A percentile compares a stretch with the other conserved stretches of the same genome.
Conservation (phyloP, 768 basidiomycete species). For the Mycena vulgaris region DNA sequence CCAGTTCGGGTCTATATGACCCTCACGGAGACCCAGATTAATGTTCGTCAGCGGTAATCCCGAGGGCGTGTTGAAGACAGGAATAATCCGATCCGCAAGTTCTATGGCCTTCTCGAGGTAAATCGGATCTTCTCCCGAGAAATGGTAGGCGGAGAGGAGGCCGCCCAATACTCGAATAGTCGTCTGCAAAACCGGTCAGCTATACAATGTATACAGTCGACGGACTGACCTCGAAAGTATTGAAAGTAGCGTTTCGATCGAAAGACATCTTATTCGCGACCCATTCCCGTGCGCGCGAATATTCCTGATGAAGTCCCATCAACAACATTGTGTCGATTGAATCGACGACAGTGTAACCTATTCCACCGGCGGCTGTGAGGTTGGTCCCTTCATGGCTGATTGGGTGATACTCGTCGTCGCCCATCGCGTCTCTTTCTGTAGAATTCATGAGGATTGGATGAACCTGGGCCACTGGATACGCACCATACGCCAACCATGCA, state of each 20-base stretch:
- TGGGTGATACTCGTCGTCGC: conserved; percentile 94
- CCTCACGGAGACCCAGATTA: conserved; percentile 77
- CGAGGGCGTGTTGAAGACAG: conserved; percentile 84
- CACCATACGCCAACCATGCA: conserved; percentile 91
- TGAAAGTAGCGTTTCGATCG: conserved; percentile 84
- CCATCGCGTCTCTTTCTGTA: conserved; percentile 91
- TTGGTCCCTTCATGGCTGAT: conserved; percentile 82
- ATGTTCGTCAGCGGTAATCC: conserved; percentile 88
- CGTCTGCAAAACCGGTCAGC: conserved; percentile 64
- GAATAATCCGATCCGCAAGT: conserved; percentile 88
- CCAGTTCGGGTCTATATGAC: conserved; percentile 73
- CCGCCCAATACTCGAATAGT: conserved; percentile 95
- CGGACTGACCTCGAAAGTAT: conserved; percentile 88
- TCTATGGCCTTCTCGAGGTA: conserved; percentile 86
- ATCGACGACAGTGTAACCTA: conserved; percentile 93
- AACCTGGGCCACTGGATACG: conserved; percentile 36
- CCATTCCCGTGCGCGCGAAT: conserved; percentile 84
- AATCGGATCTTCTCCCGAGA: conserved; percentile 76
- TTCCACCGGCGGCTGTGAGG: conserved; percentile 82
- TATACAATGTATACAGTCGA: not conserved
- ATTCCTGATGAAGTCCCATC: conserved; percentile 88
- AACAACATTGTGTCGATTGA: conserved; percentile 90
- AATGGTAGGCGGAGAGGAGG: conserved; percentile 87
- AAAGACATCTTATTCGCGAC: conserved; percentile 78
- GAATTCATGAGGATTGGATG: conserved; percentile 27